These are phyloP conservation scores for Podosphaera xanthii DNA, from an alignment of 2,329 filamentous ascomycete genomes.

Conservation along the genomic window DNA sequence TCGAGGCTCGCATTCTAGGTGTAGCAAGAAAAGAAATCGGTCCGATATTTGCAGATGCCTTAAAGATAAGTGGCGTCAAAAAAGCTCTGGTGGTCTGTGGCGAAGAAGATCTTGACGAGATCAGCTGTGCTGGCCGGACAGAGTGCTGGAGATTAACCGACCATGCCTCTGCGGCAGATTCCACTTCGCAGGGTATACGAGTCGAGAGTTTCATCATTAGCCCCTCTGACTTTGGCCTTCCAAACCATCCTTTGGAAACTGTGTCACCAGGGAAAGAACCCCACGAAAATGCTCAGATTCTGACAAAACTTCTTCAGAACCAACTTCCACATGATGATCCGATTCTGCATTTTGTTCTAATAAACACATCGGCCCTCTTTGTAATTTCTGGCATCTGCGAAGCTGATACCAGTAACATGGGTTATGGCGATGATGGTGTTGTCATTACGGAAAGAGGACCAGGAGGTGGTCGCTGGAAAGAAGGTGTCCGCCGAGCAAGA, in stretches of 20 bases:
- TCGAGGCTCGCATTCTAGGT: conserved; percentile 84
- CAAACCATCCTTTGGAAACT: conserved; percentile 45
- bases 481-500: conserved; percentile 66
- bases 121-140: conserved; percentile 73
- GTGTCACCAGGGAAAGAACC: conserved; percentile 76
- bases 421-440: conserved; percentile 53
- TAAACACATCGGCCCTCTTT: conserved; percentile 78
- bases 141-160: conserved; percentile 66
- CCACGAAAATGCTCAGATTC: conserved; percentile 64
- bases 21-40: conserved; percentile 76
- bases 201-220: conserved; percentile 58
- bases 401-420: conserved; percentile 57
- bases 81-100: conserved; percentile 88
- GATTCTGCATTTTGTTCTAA: conserved; percentile 77
- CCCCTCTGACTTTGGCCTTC: conserved; percentile 73
- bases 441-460: conserved; percentile 68
- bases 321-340: conserved; percentile 56
- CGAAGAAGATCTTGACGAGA: conserved; percentile 83
- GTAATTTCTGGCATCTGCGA: conserved; percentile 76
- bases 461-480: conserved; percentile 79
- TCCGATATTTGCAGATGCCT: conserved; percentile 67
- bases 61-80: conserved; percentile 49
- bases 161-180: conserved; percentile 18
- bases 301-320: conserved; percentile 53
- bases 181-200: conserved; percentile 20